Percentiles rank a stretch among this genome's conserved stretches.
phyloP scores from a whole-genome alignment of 352 stramenopile species.

The Phytophthora parvispora region DNA sequence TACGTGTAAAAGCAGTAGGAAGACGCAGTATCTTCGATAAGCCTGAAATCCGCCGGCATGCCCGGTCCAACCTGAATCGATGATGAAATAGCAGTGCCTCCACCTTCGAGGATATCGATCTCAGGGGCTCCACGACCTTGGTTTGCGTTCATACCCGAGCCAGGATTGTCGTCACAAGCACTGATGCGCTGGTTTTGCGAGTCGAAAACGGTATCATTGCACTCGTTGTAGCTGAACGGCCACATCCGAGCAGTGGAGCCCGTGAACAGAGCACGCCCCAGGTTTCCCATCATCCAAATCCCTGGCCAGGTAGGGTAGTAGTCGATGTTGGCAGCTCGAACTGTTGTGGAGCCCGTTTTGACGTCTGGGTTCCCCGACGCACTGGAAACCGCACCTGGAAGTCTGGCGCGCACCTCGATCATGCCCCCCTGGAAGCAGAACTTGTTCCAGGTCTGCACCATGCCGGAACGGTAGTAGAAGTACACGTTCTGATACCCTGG shows the following conservation, averaged over 20 bases:
- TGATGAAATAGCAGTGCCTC: slow-evolving; percentile 64
- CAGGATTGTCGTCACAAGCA: slow-evolving; percentile 88
- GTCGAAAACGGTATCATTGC: slow-evolving; percentile 53
- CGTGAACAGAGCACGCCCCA: slow-evolving; percentile 19
- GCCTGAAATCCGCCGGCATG: slow-evolving; percentile 46
- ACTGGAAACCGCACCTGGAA: slow-evolving; percentile 24
- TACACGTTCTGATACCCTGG: slow-evolving; percentile 52
- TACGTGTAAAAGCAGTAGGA: slow-evolving; percentile 47
- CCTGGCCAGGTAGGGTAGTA: slow-evolving; percentile 27
- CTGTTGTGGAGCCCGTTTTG: slow-evolving; percentile 4
- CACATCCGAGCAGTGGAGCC: slow-evolving; percentile 72
- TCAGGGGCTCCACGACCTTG: slow-evolving; percentile 48
- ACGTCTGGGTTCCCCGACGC: slow-evolving; percentile 48
- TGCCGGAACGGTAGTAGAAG: slow-evolving; percentile 75
- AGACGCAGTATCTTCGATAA: slow-evolving; percentile 26
- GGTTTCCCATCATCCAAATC: slow-evolving; percentile 27
- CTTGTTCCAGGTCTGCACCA: slow-evolving; percentile 96
- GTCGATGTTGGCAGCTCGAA: slow-evolving; percentile 20
- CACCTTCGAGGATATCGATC: slow-evolving; percentile 31
- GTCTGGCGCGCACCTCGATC: slow-evolving; percentile 90
- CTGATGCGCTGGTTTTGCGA: slow-evolving; percentile 47
- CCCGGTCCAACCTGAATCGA: slow-evolving; percentile 83
- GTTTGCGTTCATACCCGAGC: slow-evolving; percentile 83
- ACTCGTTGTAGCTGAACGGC: slow-evolving; percentile 94
- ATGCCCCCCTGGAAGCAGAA: slow-evolving; percentile 96